Evolutionary conservation across 164 flowering plant species (phyloP), one percentile per base, ranked within the genome.

Genomic region (Paratinospora sagittata): DNA sequence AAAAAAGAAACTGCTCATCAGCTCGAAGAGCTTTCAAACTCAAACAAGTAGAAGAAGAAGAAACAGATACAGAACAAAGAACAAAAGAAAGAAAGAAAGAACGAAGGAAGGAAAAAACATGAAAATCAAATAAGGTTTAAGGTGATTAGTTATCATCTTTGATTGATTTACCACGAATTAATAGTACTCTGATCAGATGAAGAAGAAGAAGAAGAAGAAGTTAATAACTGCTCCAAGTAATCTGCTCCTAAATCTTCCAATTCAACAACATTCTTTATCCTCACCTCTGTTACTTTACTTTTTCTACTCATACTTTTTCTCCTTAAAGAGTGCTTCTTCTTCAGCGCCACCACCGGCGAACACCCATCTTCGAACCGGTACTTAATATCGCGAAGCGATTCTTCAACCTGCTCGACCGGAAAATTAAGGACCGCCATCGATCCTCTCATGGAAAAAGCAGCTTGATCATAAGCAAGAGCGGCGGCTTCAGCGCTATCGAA

Each of bases 401-500:
- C 81, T 12, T 70, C 36, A 0, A 87, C 94, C 6, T 64, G 61
- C 70, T 87, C 87, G 64, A 75, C 75, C 5, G 90, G 89, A 69
- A 86, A 88, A 74, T 89, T 89, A 6, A 89, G 86, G 0, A 78
- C 66, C 0, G 95, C 90, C 75, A 78, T 70, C 0, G 84, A 68
- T 0, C 91, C 90, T 36, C 90, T 72, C 85, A 81, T 80, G 6
- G 87, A 77, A 60, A 79, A 84, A 6, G 93, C 93, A 0, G 90
- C 90, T 72, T 86, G 89, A 58, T 89, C 95, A 43, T 89, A 89
- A 11, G 90, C 95, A 36, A 89, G 60, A 14, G 90, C 95, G 0
- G 95, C 95, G 0, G 78, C 88, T 76, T 89, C 95, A 0, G 91
- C 88, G 3, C 85, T 89, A 72, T 89, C 91, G 45, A 89, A 89